A percentile compares a stretch with the other conserved stretches of the same genome.
Evolutionary conservation across 106 monocot genomes (phyloP).

Genomic region (Dactylorhiza incarnata): DNA sequence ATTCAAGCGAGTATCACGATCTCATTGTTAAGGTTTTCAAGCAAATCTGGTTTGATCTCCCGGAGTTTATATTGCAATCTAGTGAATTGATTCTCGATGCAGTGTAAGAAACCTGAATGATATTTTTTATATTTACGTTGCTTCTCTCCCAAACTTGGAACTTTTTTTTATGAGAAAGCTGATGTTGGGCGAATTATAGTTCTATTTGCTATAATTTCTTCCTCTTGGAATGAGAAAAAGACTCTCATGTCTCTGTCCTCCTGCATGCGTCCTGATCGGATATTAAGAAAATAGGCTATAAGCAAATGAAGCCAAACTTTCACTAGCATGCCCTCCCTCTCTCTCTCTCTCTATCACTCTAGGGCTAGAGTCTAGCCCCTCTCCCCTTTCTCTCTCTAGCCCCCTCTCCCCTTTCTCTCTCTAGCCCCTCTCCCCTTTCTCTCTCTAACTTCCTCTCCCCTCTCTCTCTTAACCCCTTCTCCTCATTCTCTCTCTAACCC

Average conservation of each 20-base stretch:
- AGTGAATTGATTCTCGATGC: not conserved
- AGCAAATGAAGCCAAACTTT: too few relatives aligned
- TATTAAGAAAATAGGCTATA: not conserved
- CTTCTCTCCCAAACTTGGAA: not conserved
- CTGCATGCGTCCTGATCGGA: not conserved
- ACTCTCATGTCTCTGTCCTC: not conserved
- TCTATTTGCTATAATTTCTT: too few relatives aligned
- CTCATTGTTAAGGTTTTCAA: constrained; percentile 65
- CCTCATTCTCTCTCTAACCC: too few relatives aligned
- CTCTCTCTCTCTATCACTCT: too few relatives aligned
- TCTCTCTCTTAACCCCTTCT: too few relatives aligned
- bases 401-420: too few relatives aligned
- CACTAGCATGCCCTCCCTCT: too few relatives aligned
- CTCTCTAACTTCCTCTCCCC: too few relatives aligned
- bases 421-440: too few relatives aligned
- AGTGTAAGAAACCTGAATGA: not conserved
- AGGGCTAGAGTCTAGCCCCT: too few relatives aligned
- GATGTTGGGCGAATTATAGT: not conserved
- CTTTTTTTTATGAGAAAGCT: not conserved
- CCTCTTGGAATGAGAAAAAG: too few relatives aligned
- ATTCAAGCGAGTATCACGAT: constrained; percentile 58
- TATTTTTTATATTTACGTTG: not conserved
- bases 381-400: too few relatives aligned
- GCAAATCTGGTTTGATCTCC: constrained; percentile 45
- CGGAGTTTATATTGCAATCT: not conserved